These are phyloP conservation scores for Chaetoceros muelleri DNA, from an alignment of 108 stramenopile genomes.

Conservation along the genomic window DNA sequence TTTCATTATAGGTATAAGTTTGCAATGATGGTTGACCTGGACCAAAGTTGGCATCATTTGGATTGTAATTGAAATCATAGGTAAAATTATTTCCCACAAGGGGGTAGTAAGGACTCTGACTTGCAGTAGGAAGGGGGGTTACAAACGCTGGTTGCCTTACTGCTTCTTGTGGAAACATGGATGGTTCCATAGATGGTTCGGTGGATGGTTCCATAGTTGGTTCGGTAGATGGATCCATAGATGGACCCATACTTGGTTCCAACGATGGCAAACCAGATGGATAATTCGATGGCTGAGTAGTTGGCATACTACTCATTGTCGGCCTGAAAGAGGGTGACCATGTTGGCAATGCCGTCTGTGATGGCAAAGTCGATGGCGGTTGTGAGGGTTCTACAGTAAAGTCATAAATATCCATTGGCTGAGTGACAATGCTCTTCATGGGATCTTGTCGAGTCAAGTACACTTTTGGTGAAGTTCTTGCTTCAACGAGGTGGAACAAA, in stretches of 20 bases:
- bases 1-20: background rate
- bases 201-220: background rate
- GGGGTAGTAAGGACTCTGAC: no score
- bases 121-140: background rate
- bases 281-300: background rate
- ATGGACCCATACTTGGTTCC: background rate
- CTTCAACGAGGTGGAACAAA: no score
- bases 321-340: background rate
- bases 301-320: background rate
- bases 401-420: background rate
- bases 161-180: background rate
- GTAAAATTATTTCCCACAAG: no score
- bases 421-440: background rate
- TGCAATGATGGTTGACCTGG: background rate
- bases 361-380: background rate
- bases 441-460: no score
- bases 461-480: no score
- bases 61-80: background rate
- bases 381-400: background rate
- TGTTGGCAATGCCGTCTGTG: background rate
- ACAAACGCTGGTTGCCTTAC: background rate
- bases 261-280: background rate
- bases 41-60: background rate
- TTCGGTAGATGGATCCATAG: background rate
- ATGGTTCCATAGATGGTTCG: background rate